Evolutionary conservation across 257 asterid species (phyloP).

Genomic region (Primulina eburnea): DNA sequence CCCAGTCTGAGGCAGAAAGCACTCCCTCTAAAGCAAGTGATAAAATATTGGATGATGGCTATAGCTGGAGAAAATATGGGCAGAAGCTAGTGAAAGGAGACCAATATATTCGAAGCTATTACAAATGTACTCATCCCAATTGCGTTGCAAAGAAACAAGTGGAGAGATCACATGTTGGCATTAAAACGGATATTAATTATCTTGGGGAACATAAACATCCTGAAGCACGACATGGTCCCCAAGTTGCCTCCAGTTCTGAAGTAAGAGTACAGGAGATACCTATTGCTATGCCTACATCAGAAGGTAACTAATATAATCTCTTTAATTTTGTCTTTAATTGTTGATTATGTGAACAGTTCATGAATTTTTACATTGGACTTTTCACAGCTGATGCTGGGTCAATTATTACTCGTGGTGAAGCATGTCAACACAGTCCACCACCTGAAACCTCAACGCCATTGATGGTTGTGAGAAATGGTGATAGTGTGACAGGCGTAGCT

Average conservation of each 20-base stretch:
- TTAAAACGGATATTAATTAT: constrained; percentile 63
- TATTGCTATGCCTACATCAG: constrained; percentile 24
- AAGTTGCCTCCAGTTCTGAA: constrained; percentile 36
- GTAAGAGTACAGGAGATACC: constrained; percentile 34
- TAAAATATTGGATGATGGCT: constrained; percentile 71
- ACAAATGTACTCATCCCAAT: constrained; percentile 64
- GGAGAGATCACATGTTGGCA: constrained; percentile 78
- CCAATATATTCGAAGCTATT: constrained; percentile 77
- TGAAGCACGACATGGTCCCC: constrained; percentile 55
- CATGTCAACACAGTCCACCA: constrained; percentile 37
- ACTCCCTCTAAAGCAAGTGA: constrained; percentile 39
- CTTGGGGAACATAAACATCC: constrained; percentile 74
- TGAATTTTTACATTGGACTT: constrained; percentile 27
- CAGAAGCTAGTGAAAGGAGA: constrained; percentile 94
- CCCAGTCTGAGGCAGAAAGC: constrained; percentile 36
- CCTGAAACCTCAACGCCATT: constrained; percentile 29
- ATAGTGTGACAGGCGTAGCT: constrained; percentile 32
- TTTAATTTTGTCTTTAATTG: constrained; percentile 9
- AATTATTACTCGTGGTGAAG: constrained; percentile 26
- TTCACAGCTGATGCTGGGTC: constrained; percentile 43
- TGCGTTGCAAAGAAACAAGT: constrained; percentile 85
- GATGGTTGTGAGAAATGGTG: constrained; percentile 34
- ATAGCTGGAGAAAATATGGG: constrained; percentile 97
- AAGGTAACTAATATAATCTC: constrained; percentile 38
- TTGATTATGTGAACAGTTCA: constrained; percentile 1